Conservation (phyloP, 352 stramenopile species). For the Globisporangium radiosum region DNA sequence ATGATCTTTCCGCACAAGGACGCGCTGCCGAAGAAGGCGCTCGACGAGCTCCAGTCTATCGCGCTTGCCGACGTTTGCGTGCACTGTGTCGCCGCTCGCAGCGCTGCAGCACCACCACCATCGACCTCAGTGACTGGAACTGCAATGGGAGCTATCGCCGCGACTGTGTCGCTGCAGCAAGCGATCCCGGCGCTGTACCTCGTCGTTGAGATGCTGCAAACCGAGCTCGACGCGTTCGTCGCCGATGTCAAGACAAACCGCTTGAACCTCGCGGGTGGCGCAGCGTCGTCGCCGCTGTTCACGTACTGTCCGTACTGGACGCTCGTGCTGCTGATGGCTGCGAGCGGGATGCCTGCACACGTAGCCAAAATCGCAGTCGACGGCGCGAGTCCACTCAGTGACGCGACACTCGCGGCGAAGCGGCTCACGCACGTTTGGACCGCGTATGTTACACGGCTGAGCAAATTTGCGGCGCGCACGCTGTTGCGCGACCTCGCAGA, state of each 20-base stretch:
- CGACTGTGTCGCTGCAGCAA: slow-evolving; percentile 40
- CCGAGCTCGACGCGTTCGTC: slow-evolving; percentile 48
- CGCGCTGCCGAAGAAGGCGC: slow-evolving; percentile 34
- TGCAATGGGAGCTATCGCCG: too few relatives aligned
- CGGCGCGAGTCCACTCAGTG: slow-evolving; percentile 16
- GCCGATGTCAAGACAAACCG: slow-evolving; percentile 64
- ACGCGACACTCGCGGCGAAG: slow-evolving; percentile 16
- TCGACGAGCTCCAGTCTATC: slow-evolving; percentile 54
- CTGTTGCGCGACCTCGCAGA: slow-evolving; percentile 57
- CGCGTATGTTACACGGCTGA: slow-evolving; percentile 46
- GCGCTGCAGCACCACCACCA: background rate
- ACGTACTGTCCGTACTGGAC: slow-evolving; percentile 74
- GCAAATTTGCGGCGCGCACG: slow-evolving; percentile 40
- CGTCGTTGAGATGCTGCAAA: slow-evolving; percentile 42
- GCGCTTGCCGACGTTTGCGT: slow-evolving; percentile 43
- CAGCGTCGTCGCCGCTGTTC: slow-evolving; percentile 26
- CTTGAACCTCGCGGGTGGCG: slow-evolving; percentile 28
- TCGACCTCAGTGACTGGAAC: background rate
- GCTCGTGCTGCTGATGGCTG: slow-evolving; percentile 44
- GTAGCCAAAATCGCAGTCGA: slow-evolving; percentile 48
- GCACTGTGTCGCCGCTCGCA: slow-evolving; percentile 23
- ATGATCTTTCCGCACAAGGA: slow-evolving; percentile 75
- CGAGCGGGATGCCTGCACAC: slow-evolving; percentile 49
- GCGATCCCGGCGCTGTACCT: slow-evolving; percentile 61
- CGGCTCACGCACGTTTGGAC: slow-evolving; percentile 57